These are phyloP conservation scores for Spiraea crenata DNA, from an alignment of 331 rosid species.

Conservation along the genomic window DNA sequence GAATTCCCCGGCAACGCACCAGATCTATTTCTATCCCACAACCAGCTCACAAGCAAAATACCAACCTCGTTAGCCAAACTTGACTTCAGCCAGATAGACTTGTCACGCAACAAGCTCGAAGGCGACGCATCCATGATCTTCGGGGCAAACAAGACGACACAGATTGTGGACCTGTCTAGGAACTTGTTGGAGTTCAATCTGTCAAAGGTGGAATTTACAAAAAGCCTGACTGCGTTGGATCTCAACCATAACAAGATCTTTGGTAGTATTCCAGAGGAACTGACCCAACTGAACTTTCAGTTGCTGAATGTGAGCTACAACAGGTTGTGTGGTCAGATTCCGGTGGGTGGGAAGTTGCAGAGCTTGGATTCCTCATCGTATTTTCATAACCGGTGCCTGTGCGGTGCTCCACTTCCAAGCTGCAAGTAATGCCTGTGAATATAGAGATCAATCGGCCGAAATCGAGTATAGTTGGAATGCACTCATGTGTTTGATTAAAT, in stretches of 20 bases:
- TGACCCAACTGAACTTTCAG: conserved; percentile 46
- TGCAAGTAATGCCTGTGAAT: conserved; percentile 30
- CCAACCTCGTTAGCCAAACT: conserved; percentile 43
- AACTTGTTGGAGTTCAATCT: conserved; percentile 53
- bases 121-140: conserved; percentile 67
- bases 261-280: conserved; percentile 42
- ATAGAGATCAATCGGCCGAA: background rate
- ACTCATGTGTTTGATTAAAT: background rate
- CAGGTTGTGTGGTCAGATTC: conserved; percentile 62
- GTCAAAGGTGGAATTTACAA: conserved; percentile 40
- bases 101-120: conserved; percentile 60
- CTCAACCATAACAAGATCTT: conserved; percentile 52
- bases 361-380: conserved; percentile 40
- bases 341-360: conserved; percentile 61
- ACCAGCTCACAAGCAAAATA: conserved; percentile 57
- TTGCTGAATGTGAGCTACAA: conserved; percentile 70
- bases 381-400: conserved; percentile 57
- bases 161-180: conserved; percentile 49
- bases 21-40: conserved; percentile 43
- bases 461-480: no score
- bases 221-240: conserved; percentile 48
- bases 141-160: conserved; percentile 44
- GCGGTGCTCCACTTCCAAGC: conserved; percentile 56
- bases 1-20: conserved; percentile 26
- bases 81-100: conserved; percentile 32